Conservation (phyloP, 2,329 filamentous ascomycete species). For the Chrysosporium keratinophilum region DNA sequence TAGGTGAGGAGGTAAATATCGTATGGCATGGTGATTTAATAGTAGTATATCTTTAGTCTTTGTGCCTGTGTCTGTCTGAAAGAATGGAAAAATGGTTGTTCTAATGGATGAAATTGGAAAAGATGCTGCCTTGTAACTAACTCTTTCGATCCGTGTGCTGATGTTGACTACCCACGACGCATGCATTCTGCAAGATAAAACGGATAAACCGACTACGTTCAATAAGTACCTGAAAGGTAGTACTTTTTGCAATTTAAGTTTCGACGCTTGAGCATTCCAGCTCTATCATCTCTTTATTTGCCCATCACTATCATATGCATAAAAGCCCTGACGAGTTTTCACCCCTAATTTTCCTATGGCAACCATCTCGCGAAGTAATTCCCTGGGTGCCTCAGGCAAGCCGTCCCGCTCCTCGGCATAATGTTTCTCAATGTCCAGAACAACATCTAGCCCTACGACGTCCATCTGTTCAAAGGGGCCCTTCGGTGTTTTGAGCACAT, state of each 20-base stretch:
- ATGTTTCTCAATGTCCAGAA: slow-evolving; percentile 33
- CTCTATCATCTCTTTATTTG: neutral
- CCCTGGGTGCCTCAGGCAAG: slow-evolving; percentile 25
- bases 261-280: neutral
- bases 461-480: slow-evolving; percentile 36
- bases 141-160: too few species aligned
- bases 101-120: neutral
- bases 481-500: slow-evolving; percentile 27
- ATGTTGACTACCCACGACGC: too few species aligned
- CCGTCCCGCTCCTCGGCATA: slow-evolving; percentile 27
- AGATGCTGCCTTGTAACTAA: too few species aligned
- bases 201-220: too few species aligned
- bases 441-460: slow-evolving; percentile 33
- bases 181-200: too few species aligned
- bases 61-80: neutral
- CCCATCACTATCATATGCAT: slow-evolving; percentile 20
- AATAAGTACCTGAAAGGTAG: too few species aligned
- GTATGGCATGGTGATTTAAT: neutral
- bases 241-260: too few species aligned
- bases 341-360: slow-evolving; percentile 25
- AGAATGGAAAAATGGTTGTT: neutral
- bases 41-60: neutral
- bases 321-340: slow-evolving; percentile 29
- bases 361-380: slow-evolving; percentile 27
- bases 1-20: slow-evolving; percentile 9